phyloP scores from a whole-genome alignment of 176 grass and related monocot genomes.

The Musa beccarii region DNA sequence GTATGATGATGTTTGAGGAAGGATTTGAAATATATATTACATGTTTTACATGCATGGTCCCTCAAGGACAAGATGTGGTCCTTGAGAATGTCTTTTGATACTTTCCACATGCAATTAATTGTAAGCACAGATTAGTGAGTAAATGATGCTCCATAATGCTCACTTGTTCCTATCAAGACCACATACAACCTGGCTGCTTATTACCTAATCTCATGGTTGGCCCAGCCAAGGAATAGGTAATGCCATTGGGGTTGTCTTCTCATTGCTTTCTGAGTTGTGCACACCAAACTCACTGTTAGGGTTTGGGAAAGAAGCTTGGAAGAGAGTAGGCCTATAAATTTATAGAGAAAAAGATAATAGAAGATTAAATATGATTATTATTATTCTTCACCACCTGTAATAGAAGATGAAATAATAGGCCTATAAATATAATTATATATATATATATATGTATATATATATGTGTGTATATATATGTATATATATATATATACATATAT shows the following conservation, averaged over 20 bases:
- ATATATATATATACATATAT: too few species aligned
- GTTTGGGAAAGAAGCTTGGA: too few species aligned
- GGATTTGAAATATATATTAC: constrained; percentile 11
- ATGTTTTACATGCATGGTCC: neutral
- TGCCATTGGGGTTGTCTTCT: neutral
- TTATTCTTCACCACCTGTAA: too few species aligned
- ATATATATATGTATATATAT: too few species aligned
- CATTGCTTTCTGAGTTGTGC: neutral
- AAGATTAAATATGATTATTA: too few species aligned
- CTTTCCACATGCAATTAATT: neutral
- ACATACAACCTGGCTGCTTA: neutral
- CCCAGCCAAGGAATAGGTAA: neutral
- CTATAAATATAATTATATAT: too few species aligned
- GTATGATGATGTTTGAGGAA: constrained; percentile 10
- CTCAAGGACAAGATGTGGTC: neutral
- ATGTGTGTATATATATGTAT: too few species aligned
- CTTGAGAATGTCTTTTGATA: neutral
- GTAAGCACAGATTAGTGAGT: neutral
- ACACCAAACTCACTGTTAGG: neutral
- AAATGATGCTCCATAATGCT: neutral
- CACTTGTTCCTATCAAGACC: neutral
- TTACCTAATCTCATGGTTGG: neutral
- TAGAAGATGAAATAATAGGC: too few species aligned
- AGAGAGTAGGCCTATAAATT: too few species aligned
- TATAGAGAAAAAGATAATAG: too few species aligned